These are phyloP conservation scores for Capsicum baccatum DNA, from an alignment of 257 asterid species.

Conservation along the genomic window DNA sequence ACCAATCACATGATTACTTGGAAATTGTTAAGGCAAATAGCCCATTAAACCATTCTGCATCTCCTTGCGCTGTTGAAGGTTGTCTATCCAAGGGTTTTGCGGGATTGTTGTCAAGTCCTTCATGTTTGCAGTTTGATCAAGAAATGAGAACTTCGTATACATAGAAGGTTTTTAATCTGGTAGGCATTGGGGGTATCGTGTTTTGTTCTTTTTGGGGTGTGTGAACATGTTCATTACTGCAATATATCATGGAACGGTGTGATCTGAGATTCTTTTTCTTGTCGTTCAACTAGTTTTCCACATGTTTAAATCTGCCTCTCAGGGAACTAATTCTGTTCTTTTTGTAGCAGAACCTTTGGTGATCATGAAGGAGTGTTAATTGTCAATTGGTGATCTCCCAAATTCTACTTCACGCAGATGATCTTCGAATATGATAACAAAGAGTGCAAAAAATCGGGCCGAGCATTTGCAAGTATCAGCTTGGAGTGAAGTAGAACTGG, in stretches of 20 bases:
- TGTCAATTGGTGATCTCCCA: not conserved
- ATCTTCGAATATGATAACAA: not conserved
- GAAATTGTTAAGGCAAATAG: conserved; percentile 46
- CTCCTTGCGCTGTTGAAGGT: conserved; percentile 74
- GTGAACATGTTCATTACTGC: not conserved
- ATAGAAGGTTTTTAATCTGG: conserved; percentile 5
- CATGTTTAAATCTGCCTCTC: not conserved
- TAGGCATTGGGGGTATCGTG: not conserved
- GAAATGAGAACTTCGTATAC: conserved; percentile 57
- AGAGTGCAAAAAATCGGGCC: not conserved
- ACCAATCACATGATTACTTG: conserved; percentile 38
- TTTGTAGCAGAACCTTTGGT: not conserved
- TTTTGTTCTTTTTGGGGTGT: not conserved
- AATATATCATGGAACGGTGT: not conserved
- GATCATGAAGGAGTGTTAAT: not conserved
- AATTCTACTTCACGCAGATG: not conserved
- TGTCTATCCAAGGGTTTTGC: conserved; percentile 84
- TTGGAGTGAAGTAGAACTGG: conserved; percentile 4
- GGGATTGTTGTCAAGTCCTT: conserved; percentile 60
- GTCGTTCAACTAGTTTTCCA: not conserved
- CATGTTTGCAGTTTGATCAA: conserved; percentile 59
- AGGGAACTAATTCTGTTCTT: not conserved
- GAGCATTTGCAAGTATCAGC: not conserved
- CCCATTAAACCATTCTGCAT: conserved; percentile 47
- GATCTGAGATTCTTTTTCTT: not conserved